Percentiles rank a stretch among this genome's conserved stretches.
Conservation (phyloP, 106 monocot genomes). For the Alisma plantagoaquatica region DNA sequence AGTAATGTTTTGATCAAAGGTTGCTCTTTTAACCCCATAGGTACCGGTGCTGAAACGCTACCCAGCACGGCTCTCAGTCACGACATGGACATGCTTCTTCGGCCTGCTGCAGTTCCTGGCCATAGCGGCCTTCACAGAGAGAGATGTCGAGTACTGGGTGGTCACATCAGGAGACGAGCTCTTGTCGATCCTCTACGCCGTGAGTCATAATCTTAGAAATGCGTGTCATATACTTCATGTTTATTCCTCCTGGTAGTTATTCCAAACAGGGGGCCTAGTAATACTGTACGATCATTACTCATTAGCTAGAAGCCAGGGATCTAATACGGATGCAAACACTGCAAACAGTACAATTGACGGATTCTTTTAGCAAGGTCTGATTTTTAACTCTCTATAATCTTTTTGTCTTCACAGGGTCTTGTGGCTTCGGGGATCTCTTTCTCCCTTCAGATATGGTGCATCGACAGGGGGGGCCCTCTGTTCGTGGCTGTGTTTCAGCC, state of each 20-base stretch:
- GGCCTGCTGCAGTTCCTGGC: conserved; percentile 63
- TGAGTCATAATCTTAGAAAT: conserved; percentile 14
- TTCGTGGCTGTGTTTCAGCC: conserved; percentile 75
- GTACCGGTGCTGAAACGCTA: conserved; percentile 73
- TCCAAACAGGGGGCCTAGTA: no score
- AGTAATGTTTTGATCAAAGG: no score
- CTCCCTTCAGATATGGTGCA: conserved; percentile 91
- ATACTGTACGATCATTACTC: no score
- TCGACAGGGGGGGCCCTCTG: conserved; percentile 78
- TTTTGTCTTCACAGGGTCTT: conserved; percentile 30
- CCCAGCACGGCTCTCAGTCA: conserved; percentile 77
- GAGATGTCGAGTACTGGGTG: conserved; percentile 53
- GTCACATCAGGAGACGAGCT: conserved; percentile 52
- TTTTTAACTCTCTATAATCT: background rate
- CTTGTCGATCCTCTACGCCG: conserved; percentile 70
- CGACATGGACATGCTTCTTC: conserved; percentile 52
- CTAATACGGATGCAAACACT: no score
- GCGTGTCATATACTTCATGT: no score
- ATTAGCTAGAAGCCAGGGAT: no score
- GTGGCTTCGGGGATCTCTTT: conserved; percentile 81
- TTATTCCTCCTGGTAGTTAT: no score
- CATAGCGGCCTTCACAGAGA: conserved; percentile 57
- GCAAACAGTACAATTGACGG: no score
- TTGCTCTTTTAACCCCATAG: conserved; percentile 25
- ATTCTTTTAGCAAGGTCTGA: background rate